Conservation (phyloP, 169 alveolate species). For the Cryptosporidium ubiquitum region DNA sequence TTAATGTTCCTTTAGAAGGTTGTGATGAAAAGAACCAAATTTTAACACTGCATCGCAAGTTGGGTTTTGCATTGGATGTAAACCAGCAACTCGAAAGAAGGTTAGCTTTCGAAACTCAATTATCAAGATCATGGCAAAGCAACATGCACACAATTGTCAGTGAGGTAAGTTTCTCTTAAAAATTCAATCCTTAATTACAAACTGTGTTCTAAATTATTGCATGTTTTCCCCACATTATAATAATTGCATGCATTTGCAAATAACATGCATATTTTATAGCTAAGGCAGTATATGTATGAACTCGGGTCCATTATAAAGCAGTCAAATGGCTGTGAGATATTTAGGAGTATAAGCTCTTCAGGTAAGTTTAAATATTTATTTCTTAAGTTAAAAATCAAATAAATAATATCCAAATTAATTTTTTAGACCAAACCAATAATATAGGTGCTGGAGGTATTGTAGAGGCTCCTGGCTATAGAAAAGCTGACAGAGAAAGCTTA, state of each 20-base stretch:
- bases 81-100: constrained; percentile 81
- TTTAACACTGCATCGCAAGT: constrained; percentile 49
- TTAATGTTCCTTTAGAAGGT: constrained; percentile 67
- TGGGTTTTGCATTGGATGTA: constrained; percentile 77
- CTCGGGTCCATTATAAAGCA: constrained; percentile 36
- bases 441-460: constrained; percentile 71
- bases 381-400: background rate
- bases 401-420: background rate
- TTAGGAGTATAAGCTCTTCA: constrained; percentile 1
- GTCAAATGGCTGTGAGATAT: constrained; percentile 57
- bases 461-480: constrained; percentile 59
- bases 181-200: background rate
- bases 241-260: background rate
- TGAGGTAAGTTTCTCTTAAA: constrained; percentile 74
- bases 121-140: constrained; percentile 82
- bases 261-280: background rate
- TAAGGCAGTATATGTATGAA: constrained; percentile 69
- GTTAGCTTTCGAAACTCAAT: constrained; percentile 78
- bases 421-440: constrained; percentile 54
- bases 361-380: constrained; percentile 3
- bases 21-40: constrained; percentile 68
- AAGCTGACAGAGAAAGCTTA: constrained; percentile 79
- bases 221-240: background rate
- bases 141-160: constrained; percentile 80
- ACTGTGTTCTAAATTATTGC: background rate